Conservation (phyloP, 257 asterid genomes). For the Forsythia suspensa region DNA sequence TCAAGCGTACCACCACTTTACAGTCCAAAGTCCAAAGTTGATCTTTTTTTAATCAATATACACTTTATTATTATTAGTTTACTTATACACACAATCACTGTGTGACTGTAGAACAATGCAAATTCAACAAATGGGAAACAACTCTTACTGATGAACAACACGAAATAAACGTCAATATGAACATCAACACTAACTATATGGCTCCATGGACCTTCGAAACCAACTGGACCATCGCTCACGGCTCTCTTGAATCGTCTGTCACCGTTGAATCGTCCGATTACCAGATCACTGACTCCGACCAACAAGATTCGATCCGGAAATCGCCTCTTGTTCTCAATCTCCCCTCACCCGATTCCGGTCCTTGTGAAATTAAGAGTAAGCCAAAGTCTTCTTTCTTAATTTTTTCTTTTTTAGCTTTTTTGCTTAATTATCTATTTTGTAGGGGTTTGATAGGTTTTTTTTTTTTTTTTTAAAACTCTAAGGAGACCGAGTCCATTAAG, state of each 20-base stretch:
- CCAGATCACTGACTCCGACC: slow-evolving; percentile 33
- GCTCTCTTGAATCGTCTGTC: slow-evolving; percentile 54
- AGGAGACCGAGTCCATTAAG: background rate
- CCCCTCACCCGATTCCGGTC: slow-evolving; percentile 44
- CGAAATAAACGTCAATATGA: slow-evolving; percentile 7
- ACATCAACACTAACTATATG: background rate
- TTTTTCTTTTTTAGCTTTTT: background rate
- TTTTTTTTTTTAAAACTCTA: no score
- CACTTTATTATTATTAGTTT: no score
- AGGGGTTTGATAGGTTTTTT: background rate
- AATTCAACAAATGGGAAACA: background rate
- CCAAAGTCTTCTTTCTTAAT: background rate
- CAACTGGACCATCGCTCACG: slow-evolving; percentile 64
- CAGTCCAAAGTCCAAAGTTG: no score
- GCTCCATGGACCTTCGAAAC: slow-evolving; percentile 51
- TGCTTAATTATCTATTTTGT: background rate
- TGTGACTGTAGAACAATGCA: background rate
- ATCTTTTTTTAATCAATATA: no score
- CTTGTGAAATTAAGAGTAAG: slow-evolving; percentile 82
- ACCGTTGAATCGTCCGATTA: slow-evolving; percentile 62
- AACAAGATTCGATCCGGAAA: slow-evolving; percentile 23
- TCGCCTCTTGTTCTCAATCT: slow-evolving; percentile 58
- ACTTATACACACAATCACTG: background rate
- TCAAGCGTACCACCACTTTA: no score
- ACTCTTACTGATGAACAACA: background rate